phyloP scores from a whole-genome alignment of 129 eudicot species.

The Calendula officinalis region DNA sequence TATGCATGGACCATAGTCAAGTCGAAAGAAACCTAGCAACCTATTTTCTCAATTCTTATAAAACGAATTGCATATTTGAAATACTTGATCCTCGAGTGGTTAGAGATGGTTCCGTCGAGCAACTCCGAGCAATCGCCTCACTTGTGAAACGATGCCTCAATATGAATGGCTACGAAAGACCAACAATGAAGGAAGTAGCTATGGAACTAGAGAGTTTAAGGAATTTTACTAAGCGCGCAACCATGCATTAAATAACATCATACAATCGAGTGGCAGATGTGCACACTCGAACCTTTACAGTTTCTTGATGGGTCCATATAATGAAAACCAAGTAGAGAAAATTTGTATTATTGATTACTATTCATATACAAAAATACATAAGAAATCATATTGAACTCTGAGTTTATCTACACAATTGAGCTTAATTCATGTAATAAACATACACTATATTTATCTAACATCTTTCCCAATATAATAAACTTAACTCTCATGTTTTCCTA shows the following conservation, averaged over 20 bases:
- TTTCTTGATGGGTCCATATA: neutral
- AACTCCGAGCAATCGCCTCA: constrained; percentile 30
- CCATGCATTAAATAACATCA: neutral
- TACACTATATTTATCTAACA: no score
- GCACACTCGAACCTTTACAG: neutral
- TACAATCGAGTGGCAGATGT: neutral
- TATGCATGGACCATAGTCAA: constrained; percentile 31
- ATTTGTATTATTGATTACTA: no score
- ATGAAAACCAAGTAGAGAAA: no score
- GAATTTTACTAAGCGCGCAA: neutral
- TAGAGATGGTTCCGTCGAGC: constrained; percentile 35
- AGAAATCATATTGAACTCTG: no score
- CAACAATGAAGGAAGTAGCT: constrained; percentile 1
- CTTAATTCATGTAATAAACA: no score
- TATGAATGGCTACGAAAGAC: neutral
- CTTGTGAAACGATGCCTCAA: neutral
- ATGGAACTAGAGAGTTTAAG: neutral
- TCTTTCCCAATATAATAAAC: no score
- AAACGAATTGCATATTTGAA: constrained; percentile 37
- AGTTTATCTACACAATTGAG: no score
- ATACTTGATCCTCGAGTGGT: constrained; percentile 35
- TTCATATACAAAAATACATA: no score
- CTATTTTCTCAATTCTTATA: constrained; percentile 36
- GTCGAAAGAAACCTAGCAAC: constrained; percentile 42
- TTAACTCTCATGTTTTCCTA: no score